Base-by-base conservation (phyloP, 2,329 filamentous ascomycete species). In the Aspergillus sp. region DNA sequence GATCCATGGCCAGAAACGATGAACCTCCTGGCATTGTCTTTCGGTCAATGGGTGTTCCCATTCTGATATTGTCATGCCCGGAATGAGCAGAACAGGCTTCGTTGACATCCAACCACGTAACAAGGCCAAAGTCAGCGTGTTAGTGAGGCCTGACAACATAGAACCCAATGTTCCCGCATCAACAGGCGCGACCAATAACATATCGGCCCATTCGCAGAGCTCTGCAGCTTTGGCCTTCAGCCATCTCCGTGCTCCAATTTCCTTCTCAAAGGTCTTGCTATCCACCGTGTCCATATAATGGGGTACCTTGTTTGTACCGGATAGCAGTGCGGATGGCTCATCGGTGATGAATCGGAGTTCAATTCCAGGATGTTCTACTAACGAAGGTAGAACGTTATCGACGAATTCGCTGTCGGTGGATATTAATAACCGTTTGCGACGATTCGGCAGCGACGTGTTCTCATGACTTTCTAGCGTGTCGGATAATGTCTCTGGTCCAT, bases 41-140 rank as follows among this genome's bases (percentile, higher is more conserved):
- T 91, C 91, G 17, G 92, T 96, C 79, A 93, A 89, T 2, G 93
- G 92, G 70, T 95, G 93, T 72, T 93, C 88, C 92, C 92, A 96
- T 87, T 94, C 93, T 63, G 91, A 85, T 1, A 87, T 87, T 38
- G 91, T 94, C 93, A 97, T 96, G 66, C 91, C 92, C 0, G 93
- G 93, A 7, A 96, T 89, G 60, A 97, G 80, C 53, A 97, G 79
- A 31, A 96, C 90, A 69, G 89, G 91, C 79, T 97, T 97, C 7
- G 89, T 89, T 0, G 90, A 88, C 69, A 96, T 89, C 93, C 93
- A 97, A 59, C 91, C 91, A 56, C 93, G 86, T 53, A 97, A 76
- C 1, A 96, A 86, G 68, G 94, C 90, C 56, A 96, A 83, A 7
- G 96, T 83, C 57, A 96, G 83, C 31, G 89, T 96, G 71, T 92